Percentiles rank a stretch among this genome's conserved stretches.
Evolutionary conservation across 2,329 filamentous ascomycete species (phyloP).

Genomic region (Ophiobolus disseminans): DNA sequence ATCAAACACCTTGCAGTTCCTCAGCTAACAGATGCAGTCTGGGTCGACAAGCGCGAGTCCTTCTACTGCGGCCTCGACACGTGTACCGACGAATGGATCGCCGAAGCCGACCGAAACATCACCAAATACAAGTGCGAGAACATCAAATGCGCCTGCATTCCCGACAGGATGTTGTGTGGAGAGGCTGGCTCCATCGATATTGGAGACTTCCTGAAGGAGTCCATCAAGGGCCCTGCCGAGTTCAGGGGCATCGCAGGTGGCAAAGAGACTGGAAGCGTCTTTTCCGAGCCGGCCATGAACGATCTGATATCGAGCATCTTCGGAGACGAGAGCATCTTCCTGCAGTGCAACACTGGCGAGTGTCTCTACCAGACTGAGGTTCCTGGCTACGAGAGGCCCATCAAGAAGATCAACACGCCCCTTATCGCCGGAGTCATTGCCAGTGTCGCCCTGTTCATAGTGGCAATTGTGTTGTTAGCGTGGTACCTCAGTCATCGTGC

Average conservation of each 20-base stretch:
- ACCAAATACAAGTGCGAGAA: slow-evolving; percentile 86
- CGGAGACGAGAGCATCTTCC: slow-evolving; percentile 85
- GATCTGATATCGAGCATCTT: slow-evolving; percentile 86
- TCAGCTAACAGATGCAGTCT: slow-evolving; percentile 66
- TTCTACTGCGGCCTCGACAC: slow-evolving; percentile 92
- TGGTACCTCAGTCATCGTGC: slow-evolving; percentile 88
- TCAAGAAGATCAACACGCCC: slow-evolving; percentile 96
- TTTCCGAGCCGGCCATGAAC: slow-evolving; percentile 93
- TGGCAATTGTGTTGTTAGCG: slow-evolving; percentile 79
- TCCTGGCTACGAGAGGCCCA: slow-evolving; percentile 84
- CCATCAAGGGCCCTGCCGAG: slow-evolving; percentile 84
- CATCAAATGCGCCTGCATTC: slow-evolving; percentile 85
- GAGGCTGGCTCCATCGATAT: slow-evolving; percentile 91
- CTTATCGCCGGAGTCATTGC: slow-evolving; percentile 94
- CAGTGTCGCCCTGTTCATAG: slow-evolving; percentile 82
- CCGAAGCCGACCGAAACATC: slow-evolving; percentile 73
- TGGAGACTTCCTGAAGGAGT: slow-evolving; percentile 81
- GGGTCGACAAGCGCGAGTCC: slow-evolving; percentile 91
- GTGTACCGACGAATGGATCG: slow-evolving; percentile 76
- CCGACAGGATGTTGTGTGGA: slow-evolving; percentile 91
- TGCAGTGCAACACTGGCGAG: slow-evolving; percentile 85
- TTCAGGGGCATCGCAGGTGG: slow-evolving; percentile 74
- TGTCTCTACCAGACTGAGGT: slow-evolving; percentile 93
- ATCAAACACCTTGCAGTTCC: not conserved
- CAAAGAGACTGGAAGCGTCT: slow-evolving; percentile 76